Evolutionary conservation across 257 asterid genomes (phyloP).

Genomic region (Solanum ossicruentum): DNA sequence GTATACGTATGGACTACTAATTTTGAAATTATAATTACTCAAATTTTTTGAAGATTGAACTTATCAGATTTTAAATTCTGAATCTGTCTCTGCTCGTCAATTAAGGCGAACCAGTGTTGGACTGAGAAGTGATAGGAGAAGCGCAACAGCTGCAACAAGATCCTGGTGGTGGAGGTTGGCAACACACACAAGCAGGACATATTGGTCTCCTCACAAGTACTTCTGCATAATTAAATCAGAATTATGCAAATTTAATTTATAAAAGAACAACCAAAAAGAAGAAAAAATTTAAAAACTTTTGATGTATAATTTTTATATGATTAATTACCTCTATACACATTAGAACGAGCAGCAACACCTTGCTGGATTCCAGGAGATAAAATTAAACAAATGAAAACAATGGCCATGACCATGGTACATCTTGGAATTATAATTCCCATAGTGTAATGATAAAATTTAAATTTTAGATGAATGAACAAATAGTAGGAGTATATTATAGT

Average conservation of each 20-base stretch:
- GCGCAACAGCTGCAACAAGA: constrained; percentile 34
- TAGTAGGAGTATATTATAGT: neutral
- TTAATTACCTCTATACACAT: neutral
- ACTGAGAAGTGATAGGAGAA: constrained; percentile 2
- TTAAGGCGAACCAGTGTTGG: constrained; percentile 1
- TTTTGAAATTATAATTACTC: neutral
- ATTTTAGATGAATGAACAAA: neutral
- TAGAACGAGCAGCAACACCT: neutral
- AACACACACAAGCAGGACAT: constrained; percentile 51
- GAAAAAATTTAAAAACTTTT: neutral
- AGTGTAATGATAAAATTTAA: neutral
- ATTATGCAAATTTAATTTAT: neutral
- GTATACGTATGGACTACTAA: neutral
- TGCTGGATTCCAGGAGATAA: neutral
- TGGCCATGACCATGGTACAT: neutral
- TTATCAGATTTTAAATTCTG: neutral
- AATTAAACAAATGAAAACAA: neutral
- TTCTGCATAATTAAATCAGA: neutral
- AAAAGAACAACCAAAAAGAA: neutral
- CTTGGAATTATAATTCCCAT: neutral
- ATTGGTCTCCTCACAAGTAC: constrained; percentile 14
- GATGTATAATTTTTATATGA: neutral
- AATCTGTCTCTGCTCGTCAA: neutral
- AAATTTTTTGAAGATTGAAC: neutral
- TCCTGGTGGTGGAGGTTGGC: constrained; percentile 38